phyloP scores from a whole-genome alignment of 768 basidiomycete species.

The Leccinum obscurum region DNA sequence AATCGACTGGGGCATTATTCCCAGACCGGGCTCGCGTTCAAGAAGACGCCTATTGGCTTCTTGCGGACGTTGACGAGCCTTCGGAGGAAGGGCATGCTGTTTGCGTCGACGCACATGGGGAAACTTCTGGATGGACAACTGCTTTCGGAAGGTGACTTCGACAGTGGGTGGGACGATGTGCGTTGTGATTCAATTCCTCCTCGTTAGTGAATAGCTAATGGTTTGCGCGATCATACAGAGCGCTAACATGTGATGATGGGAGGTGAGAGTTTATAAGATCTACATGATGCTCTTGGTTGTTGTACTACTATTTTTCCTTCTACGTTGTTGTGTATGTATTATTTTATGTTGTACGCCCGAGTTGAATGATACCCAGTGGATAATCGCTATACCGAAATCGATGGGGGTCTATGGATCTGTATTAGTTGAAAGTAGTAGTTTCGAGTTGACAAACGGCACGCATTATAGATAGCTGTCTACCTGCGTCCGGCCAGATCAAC shows the following conservation, averaged over 20 bases:
- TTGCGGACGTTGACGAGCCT: not conserved
- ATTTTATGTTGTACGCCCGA: not conserved
- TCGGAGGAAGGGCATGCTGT: not conserved
- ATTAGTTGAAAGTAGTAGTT: too few relatives aligned
- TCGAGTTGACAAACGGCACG: too few relatives aligned
- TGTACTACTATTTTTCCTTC: not conserved
- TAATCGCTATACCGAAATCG: too few relatives aligned
- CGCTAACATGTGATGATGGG: not conserved
- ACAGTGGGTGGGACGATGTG: not conserved
- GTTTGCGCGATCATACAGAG: not conserved
- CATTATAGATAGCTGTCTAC: too few relatives aligned
- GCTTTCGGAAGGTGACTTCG: constrained; percentile 11
- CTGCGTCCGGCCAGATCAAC: too few relatives aligned
- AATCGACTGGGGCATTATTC: not conserved
- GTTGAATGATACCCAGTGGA: too few relatives aligned
- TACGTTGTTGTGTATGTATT: not conserved
- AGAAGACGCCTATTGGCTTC: constrained; percentile 24
- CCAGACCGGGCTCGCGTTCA: constrained; percentile 23
- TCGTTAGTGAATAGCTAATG: not conserved
- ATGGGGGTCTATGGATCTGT: too few relatives aligned
- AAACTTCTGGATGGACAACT: not conserved
- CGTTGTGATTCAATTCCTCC: not conserved
- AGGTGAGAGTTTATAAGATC: not conserved
- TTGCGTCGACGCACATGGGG: not conserved
- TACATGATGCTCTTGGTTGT: not conserved